Evolutionary conservation across 352 stramenopile species (phyloP).

Genomic region (Globisporangium carolinianum): DNA sequence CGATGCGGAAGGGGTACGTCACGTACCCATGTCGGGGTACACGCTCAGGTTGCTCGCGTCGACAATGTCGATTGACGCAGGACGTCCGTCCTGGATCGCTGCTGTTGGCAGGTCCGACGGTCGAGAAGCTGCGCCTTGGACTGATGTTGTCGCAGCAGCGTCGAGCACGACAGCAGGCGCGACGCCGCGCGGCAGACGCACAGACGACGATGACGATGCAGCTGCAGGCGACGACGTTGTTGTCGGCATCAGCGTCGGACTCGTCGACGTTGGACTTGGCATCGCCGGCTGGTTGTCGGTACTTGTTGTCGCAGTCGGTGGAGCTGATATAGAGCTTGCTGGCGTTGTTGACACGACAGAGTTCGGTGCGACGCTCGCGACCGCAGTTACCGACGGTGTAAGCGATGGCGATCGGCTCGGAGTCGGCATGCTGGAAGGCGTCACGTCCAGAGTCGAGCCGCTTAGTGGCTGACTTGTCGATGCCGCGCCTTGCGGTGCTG

Average conservation of each 20-base stretch:
- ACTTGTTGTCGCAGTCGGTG: too few species aligned
- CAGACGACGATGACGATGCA: background rate
- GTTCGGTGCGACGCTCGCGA: background rate
- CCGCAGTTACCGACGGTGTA: background rate
- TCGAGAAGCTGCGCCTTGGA: background rate
- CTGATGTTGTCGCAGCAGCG: background rate
- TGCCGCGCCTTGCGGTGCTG: too few species aligned
- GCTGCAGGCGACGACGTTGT: background rate
- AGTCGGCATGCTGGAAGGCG: background rate
- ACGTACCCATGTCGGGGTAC: constrained; percentile 10
- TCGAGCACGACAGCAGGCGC: background rate
- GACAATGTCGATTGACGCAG: background rate
- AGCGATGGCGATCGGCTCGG: background rate
- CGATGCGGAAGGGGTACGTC: too few species aligned
- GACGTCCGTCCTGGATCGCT: constrained; percentile 3
- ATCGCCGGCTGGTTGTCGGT: background rate
- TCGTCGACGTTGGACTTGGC: background rate
- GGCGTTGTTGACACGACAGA: background rate
- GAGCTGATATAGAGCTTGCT: background rate
- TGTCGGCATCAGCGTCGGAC: constrained; percentile 1
- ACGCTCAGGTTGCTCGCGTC: constrained; percentile 4
- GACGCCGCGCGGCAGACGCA: background rate
- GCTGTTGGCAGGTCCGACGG: background rate
- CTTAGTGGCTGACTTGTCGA: background rate
- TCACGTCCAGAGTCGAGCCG: background rate